Base-by-base conservation (phyloP, 2,329 filamentous ascomycete species). In the Fusarium napiforme region DNA sequence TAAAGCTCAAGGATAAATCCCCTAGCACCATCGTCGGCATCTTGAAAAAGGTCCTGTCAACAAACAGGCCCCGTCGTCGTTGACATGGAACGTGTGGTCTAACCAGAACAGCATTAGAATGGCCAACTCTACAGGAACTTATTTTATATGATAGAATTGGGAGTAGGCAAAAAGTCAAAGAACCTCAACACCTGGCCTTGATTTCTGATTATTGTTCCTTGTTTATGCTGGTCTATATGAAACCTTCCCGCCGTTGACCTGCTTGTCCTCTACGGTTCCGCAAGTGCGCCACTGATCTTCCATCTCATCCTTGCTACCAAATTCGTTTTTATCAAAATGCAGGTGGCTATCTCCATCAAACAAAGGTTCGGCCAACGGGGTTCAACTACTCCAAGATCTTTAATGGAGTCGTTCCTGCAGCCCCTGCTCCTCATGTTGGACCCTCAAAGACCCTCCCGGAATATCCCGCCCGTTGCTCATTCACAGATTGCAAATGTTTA, bases 241-340 rank as follows among this genome's bases (percentile, higher is more conserved):
- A 71, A 74, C 59, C 58, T 55, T 71, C 30, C n/a, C 30, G 28
- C 39, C 37, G 23, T 49, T 47, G 42, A 60, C 50, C 47, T 58
- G 42, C 69, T 65, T 42, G 56, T 14, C 47, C 40, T 63, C 23
- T 60, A 60, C 39, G 36, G 42, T 56, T 60, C 58, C 47, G 34
- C 56, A 55, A 50, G 39, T 53, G 30, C 37, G 67, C 67, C 67
- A 64, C 58, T 68, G 49, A 63, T 37, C 40, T 72, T 57, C 45
- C 42, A 69, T 49, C 46, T 65, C 64, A 60, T 64, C 60, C 69
- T 73, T 72, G 64, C 62, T 67, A 50, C 64, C 64, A 49, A 55
- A 68, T 50, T 61, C 49, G 67, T 63, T 58, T 57, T 60, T 62
- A 66, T 75, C 75, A 64, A 74, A 67, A 62, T 70, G 67, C 63